Evolutionary conservation across 805 yeast species (phyloP).

Genomic region (Limtongia smithiae): DNA sequence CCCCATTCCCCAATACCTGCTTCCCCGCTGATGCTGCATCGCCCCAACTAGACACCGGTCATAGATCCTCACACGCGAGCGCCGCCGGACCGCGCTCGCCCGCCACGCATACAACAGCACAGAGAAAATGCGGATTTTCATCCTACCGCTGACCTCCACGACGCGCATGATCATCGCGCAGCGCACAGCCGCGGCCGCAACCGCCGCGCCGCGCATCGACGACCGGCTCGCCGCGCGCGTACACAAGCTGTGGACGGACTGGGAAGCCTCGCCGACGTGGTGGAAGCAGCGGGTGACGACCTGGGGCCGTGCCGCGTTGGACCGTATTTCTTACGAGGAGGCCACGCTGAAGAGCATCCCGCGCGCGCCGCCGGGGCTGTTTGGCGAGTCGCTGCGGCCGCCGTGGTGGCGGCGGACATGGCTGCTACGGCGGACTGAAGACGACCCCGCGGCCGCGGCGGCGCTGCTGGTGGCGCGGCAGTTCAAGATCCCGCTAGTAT

Average conservation of each 20-base stretch:
- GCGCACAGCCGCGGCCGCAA: background rate
- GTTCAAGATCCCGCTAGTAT: slow-evolving; percentile 34
- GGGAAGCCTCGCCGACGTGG: slow-evolving; percentile 52
- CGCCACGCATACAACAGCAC: too few species aligned
- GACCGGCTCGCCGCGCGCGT: slow-evolving; percentile 49
- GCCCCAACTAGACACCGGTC: too few species aligned
- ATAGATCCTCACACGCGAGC: too few species aligned
- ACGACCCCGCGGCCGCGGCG: slow-evolving; percentile 33
- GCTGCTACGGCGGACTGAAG: slow-evolving; percentile 40
- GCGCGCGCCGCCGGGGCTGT: slow-evolving; percentile 38
- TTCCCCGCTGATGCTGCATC: too few species aligned
- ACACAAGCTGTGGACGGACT: slow-evolving; percentile 56
- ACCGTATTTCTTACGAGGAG: slow-evolving; percentile 76
- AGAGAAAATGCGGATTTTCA: slow-evolving; percentile 63
- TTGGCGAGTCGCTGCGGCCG: background rate
- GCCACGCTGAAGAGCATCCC: slow-evolving; percentile 73
- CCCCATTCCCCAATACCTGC: too few species aligned
- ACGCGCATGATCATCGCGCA: slow-evolving; percentile 68
- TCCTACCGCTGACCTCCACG: slow-evolving; percentile 66
- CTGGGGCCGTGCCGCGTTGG: slow-evolving; percentile 51
- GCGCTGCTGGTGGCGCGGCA: slow-evolving; percentile 12
- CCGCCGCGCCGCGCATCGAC: slow-evolving; percentile 38
- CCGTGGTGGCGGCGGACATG: slow-evolving; percentile 46
- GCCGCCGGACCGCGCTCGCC: too few species aligned
- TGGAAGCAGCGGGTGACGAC: slow-evolving; percentile 59